Evolutionary conservation across 1,284 basidiomycete species (phyloP).

Genomic region (Pterulicium gracile): DNA sequence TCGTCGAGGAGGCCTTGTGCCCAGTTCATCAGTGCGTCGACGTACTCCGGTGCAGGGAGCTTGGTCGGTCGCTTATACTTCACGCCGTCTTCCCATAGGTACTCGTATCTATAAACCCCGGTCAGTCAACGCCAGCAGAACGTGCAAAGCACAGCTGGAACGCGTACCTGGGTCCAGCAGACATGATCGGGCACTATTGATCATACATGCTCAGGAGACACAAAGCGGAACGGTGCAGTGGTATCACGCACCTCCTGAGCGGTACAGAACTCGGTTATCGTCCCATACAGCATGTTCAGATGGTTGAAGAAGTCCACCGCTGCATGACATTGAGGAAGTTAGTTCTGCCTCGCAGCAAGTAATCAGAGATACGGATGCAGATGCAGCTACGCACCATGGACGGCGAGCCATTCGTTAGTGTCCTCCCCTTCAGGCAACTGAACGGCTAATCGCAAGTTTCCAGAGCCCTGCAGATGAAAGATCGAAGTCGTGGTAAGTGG

Average conservation of each 20-base stretch:
- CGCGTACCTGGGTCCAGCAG: constrained; percentile 84
- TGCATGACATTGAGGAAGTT: constrained; percentile 22
- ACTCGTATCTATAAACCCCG: constrained; percentile 69
- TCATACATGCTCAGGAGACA: constrained; percentile 1
- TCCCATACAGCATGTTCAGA: constrained; percentile 93
- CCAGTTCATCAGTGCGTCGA: constrained; percentile 99
- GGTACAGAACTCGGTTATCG: constrained; percentile 95
- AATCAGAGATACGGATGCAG: neutral
- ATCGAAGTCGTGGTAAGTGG: neutral
- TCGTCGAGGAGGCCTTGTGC: constrained; percentile 90
- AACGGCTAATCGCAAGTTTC: constrained; percentile 84
- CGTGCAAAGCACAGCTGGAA: constrained; percentile 3
- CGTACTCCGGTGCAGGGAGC: constrained; percentile 91
- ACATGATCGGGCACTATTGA: constrained; percentile 92
- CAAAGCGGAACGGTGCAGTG: constrained; percentile 3
- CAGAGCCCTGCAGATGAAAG: constrained; percentile 64
- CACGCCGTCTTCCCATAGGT: constrained; percentile 95
- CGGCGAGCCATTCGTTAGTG: constrained; percentile 91
- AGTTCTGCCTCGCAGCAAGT: no score
- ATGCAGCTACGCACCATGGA: constrained; percentile 62
- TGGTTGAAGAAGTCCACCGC: constrained; percentile 96
- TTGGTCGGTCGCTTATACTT: constrained; percentile 91
- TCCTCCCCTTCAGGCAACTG: constrained; percentile 93
- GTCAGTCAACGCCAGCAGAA: neutral
- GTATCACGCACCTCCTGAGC: constrained; percentile 61